Evolutionary conservation across 179 eudicot genomes (phyloP), one percentile per base, ranked within the genome.

Genomic region (Beta lomatogona): DNA sequence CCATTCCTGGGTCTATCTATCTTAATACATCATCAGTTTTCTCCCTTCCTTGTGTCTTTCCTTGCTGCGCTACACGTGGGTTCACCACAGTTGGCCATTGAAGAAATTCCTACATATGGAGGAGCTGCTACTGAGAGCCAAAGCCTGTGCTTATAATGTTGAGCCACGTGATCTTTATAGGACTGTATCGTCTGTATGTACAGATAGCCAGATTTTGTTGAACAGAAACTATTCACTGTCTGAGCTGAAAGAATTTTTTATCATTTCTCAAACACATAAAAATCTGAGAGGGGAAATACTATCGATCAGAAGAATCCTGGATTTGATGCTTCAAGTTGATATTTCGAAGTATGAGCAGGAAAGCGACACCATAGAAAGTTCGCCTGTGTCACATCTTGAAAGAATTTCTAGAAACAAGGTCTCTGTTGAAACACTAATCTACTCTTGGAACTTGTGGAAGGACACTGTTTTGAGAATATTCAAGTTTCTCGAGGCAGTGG

Each of bases 31-130:
- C n/a, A n/a, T n/a, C n/a, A n/a, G n/a, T n/a, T n/a, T n/a, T n/a
- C n/a, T n/a, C n/a, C n/a, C n/a, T n/a, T n/a, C n/a, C n/a, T n/a
- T n/a, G n/a, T n/a, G n/a, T n/a, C n/a, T n/a, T n/a, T n/a, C n/a
- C n/a, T n/a, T n/a, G n/a, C n/a, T n/a, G n/a, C n/a, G n/a, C n/a
- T n/a, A n/a, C n/a, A n/a, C n/a, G n/a, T n/a, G n/a, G n/a, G n/a
- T n/a, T n/a, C n/a, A n/a, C n/a, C n/a, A n/a, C n/a, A n/a, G 93
- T 70, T 89, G 91, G 93, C 91, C 94, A 6, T 74, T 88, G 53
- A 91, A 88, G 67, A 73, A 59, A 1, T 89, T 89, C 68, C 68
- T 79, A 4, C 73, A 25, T 31, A 83, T 85, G 84, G 87, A 69
- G 73, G 89, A 90, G 55, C 65, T 91, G 53, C 71, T 91, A 3